These are phyloP conservation scores for Picea mariana DNA, from an alignment of 83 land plant genomes.

Conservation along the genomic window DNA sequence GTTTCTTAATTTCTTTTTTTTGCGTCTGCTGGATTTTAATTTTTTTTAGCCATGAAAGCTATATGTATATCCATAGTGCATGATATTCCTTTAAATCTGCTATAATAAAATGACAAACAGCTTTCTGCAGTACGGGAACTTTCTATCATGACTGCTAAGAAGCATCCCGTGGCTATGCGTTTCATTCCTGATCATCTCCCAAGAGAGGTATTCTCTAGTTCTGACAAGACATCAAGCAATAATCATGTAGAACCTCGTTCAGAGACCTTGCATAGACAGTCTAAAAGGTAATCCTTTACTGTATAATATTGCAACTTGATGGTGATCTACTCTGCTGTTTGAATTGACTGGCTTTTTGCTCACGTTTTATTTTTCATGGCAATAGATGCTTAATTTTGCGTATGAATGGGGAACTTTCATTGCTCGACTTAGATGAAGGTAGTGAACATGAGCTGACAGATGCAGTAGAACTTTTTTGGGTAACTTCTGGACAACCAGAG, in stretches of 20 bases:
- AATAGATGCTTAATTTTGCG: no score
- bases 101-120: slow-evolving; percentile 81
- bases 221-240: slow-evolving; percentile 20
- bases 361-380: no score
- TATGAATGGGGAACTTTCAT: slow-evolving; percentile 91
- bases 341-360: no score
- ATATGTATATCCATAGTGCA: not conserved
- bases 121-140: slow-evolving; percentile 96
- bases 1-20: not conserved
- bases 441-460: slow-evolving; percentile 80
- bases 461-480: slow-evolving; percentile 94
- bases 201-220: slow-evolving; percentile 23
- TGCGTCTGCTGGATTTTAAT: not conserved
- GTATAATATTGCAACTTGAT: no score
- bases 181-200: slow-evolving; percentile 72
- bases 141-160: slow-evolving; percentile 95
- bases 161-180: slow-evolving; percentile 88
- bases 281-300: no score
- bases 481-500: slow-evolving; percentile 82
- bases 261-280: slow-evolving; percentile 54
- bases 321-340: no score
- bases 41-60: not conserved
- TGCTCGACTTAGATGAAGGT: slow-evolving; percentile 98
- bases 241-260: slow-evolving; percentile 24
- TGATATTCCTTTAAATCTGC: slow-evolving; percentile 15